Evolutionary conservation across 805 yeast species (phyloP).

Genomic region (Lachancea dasiensis): DNA sequence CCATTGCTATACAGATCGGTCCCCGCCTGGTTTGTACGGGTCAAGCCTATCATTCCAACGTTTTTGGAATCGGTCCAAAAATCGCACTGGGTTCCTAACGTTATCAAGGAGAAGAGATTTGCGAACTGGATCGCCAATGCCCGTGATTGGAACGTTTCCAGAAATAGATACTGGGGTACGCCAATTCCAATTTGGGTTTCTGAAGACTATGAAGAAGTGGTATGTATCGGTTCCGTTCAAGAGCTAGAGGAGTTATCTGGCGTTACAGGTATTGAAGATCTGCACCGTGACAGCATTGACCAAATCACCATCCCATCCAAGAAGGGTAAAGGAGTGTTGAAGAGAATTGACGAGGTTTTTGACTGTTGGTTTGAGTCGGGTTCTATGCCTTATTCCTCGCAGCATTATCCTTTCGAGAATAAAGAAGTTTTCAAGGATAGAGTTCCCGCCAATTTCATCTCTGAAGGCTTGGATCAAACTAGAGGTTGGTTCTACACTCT

Average conservation of each 20-base stretch:
- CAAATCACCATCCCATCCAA: slow-evolving; percentile 88
- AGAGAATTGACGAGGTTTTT: slow-evolving; percentile 93
- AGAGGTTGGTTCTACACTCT: slow-evolving; percentile 99
- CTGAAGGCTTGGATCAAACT: slow-evolving; percentile 99
- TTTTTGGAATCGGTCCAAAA: slow-evolving; percentile 79
- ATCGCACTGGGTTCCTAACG: slow-evolving; percentile 92
- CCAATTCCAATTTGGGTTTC: slow-evolving; percentile 98
- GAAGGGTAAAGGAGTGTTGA: slow-evolving; percentile 79
- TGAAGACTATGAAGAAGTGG: slow-evolving; percentile 87
- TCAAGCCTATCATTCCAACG: slow-evolving; percentile 79
- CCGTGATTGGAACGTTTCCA: slow-evolving; percentile 97
- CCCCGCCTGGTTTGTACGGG: slow-evolving; percentile 97
- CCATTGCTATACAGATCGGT: slow-evolving; percentile 94
- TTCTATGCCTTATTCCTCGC: slow-evolving; percentile 96
- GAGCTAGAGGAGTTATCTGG: slow-evolving; percentile 87
- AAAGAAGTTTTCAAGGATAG: slow-evolving; percentile 60
- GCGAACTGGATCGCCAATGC: slow-evolving; percentile 98
- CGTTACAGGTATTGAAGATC: slow-evolving; percentile 69
- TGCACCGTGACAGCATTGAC: slow-evolving; percentile 93
- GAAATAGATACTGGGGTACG: slow-evolving; percentile 99
- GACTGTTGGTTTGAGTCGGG: slow-evolving; percentile 99
- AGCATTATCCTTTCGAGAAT: slow-evolving; percentile 94
- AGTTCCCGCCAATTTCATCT: slow-evolving; percentile 96
- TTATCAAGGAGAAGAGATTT: slow-evolving; percentile 90
- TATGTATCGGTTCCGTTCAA: slow-evolving; percentile 86